Percentiles rank a stretch among this genome's conserved stretches.
Conservation (phyloP, 2,329 filamentous ascomycete genomes). For the Claviceps digitariae region DNA sequence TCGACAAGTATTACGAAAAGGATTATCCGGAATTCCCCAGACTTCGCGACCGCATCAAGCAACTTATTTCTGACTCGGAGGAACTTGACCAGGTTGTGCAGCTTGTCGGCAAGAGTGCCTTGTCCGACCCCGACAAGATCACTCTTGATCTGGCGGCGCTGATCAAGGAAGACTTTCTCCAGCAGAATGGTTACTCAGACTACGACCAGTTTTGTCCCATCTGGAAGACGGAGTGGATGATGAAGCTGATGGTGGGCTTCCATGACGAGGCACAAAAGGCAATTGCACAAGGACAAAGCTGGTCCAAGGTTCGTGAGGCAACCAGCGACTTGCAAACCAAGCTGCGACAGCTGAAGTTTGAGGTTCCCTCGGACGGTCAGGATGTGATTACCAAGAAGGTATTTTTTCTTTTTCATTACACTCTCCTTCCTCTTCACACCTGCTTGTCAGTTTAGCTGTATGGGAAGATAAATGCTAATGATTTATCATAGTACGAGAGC, state of each 20-base stretch:
- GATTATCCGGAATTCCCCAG: conserved; percentile 88
- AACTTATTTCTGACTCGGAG: conserved; percentile 87
- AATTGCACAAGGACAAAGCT: conserved; percentile 77
- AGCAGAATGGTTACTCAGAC: conserved; percentile 98
- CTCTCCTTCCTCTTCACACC: neutral
- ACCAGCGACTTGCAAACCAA: conserved; percentile 76
- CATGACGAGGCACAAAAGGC: conserved; percentile 97
- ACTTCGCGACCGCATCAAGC: conserved; percentile 83
- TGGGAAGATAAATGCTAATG: neutral
- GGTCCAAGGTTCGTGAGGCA: conserved; percentile 84
- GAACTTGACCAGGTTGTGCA: conserved; percentile 98
- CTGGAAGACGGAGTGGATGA: conserved; percentile 99
- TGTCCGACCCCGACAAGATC: conserved; percentile 97
- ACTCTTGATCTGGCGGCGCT: conserved; percentile 83
- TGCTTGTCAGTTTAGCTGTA: neutral
- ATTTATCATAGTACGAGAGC: conserved; percentile 65
- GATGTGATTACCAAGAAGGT: conserved; percentile 75
- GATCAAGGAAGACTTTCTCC: conserved; percentile 96
- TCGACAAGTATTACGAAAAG: conserved; percentile 92
- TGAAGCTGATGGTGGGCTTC: conserved; percentile 98
- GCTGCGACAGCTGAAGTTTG: conserved; percentile 91
- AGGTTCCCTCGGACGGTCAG: conserved; percentile 76
- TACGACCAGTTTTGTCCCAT: conserved; percentile 99
- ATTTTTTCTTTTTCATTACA: neutral
- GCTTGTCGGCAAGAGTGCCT: conserved; percentile 90